These are phyloP conservation scores for Xylaria grammica DNA, from an alignment of 495 filamentous ascomycete genomes.

Conservation along the genomic window DNA sequence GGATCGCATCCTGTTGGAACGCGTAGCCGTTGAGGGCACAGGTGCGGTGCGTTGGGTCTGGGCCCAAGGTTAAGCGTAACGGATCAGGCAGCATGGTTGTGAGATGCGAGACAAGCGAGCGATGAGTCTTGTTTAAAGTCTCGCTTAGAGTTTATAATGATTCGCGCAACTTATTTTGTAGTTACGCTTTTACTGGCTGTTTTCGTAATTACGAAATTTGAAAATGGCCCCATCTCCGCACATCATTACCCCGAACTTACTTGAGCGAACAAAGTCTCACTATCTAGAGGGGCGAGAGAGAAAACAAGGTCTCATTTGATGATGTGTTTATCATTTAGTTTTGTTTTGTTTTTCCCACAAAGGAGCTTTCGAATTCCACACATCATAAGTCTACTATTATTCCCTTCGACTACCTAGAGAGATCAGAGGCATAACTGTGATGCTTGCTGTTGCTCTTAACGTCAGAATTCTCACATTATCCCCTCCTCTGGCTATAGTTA, in stretches of 20 bases:
- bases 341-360: too few species aligned
- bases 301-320: not conserved
- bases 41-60: slow-evolving; percentile 42
- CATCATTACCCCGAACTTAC: slow-evolving; percentile 3
- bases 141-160: too few species aligned
- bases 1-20: slow-evolving; percentile 50
- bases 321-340: too few species aligned
- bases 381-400: not conserved
- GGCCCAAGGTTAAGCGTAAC: slow-evolving; percentile 32
- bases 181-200: too few species aligned
- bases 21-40: slow-evolving; percentile 49
- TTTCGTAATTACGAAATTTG: too few species aligned
- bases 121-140: too few species aligned
- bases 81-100: slow-evolving; percentile 15
- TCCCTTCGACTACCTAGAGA: not conserved
- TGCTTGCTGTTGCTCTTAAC: not conserved
- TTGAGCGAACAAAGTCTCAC: not conserved
- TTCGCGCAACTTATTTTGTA: too few species aligned
- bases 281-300: not conserved
- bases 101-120: not conserved
- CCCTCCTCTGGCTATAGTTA: not conserved
- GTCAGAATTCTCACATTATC: not conserved
- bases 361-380: too few species aligned
- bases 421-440: not conserved
- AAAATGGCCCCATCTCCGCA: not conserved